Percentiles rank a stretch among this genome's conserved stretches.
Evolutionary conservation across 2,329 filamentous ascomycete genomes (phyloP).

Genomic region (Periconia macrospinosa): DNA sequence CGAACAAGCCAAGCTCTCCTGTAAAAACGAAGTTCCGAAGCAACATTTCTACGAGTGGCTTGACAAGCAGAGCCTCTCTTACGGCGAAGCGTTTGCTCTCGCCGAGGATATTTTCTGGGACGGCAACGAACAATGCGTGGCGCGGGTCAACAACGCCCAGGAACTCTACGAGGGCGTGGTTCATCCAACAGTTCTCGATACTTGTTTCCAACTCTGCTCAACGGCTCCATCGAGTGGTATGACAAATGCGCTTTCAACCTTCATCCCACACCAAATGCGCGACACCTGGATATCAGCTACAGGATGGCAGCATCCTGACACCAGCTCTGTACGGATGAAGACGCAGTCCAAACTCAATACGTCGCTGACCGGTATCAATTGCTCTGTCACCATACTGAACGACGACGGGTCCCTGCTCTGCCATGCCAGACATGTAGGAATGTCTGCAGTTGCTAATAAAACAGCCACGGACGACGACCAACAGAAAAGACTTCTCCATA

Average conservation of each 20-base stretch:
- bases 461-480: background rate
- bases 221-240: slow-evolving; percentile 4
- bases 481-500: slow-evolving; percentile 5
- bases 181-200: slow-evolving; percentile 9
- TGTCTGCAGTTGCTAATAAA: background rate
- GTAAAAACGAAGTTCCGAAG: background rate
- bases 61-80: background rate
- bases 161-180: slow-evolving; percentile 2
- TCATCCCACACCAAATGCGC: slow-evolving; percentile 4
- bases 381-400: background rate
- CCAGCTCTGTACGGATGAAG: background rate
- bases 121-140: slow-evolving; percentile 1
- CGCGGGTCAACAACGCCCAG: background rate
- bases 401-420: background rate
- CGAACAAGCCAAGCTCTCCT: background rate
- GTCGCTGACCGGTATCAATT: background rate
- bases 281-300: slow-evolving; percentile 4
- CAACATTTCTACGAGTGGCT: slow-evolving; percentile 1
- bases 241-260: background rate
- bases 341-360: slow-evolving; percentile 1
- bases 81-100: slow-evolving; percentile 4
- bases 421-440: background rate
- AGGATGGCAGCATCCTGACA: slow-evolving; percentile 3
- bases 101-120: slow-evolving; percentile 4
- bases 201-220: slow-evolving; percentile 1